Conservation (phyloP, 1,284 basidiomycete species). For the Boletus austroedulis region DNA sequence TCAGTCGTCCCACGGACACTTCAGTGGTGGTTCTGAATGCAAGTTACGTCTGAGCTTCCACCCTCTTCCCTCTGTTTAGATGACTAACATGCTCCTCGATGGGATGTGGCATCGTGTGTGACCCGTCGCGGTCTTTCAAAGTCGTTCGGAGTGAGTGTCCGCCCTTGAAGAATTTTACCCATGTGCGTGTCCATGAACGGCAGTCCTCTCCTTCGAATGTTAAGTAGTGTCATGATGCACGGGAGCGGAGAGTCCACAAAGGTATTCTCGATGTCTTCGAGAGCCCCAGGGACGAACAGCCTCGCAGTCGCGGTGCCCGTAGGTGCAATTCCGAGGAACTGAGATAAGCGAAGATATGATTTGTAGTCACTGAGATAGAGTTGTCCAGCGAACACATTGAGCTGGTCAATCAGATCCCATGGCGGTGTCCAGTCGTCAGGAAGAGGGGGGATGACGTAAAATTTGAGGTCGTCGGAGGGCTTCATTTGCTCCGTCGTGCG, state of each 20-base stretch:
- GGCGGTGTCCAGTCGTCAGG: too few relatives aligned
- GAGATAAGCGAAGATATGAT: not conserved
- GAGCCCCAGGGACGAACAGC: not conserved
- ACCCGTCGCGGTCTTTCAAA: not conserved
- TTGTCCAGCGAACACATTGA: too few relatives aligned
- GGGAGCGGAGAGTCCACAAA: not conserved
- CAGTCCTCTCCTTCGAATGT: not conserved
- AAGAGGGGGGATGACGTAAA: too few relatives aligned
- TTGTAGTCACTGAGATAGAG: not conserved
- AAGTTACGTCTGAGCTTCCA: too few relatives aligned
- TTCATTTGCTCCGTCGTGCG: too few relatives aligned
- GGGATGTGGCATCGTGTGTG: too few relatives aligned
- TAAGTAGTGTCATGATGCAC: not conserved
- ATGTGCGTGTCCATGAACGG: not conserved
- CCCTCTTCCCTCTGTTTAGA: too few relatives aligned
- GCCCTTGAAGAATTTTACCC: not conserved
- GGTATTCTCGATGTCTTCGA: not conserved
- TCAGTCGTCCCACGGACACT: too few relatives aligned
- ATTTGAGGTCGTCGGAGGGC: too few relatives aligned
- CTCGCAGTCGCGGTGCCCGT: not conserved
- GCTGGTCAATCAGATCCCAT: too few relatives aligned
- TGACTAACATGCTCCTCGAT: too few relatives aligned
- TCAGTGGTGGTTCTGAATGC: too few relatives aligned
- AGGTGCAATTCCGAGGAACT: not conserved
- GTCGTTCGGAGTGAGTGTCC: not conserved